These are phyloP conservation scores for Yarrowia hollandica DNA, from an alignment of 805 yeast genomes.

Conservation along the genomic window DNA sequence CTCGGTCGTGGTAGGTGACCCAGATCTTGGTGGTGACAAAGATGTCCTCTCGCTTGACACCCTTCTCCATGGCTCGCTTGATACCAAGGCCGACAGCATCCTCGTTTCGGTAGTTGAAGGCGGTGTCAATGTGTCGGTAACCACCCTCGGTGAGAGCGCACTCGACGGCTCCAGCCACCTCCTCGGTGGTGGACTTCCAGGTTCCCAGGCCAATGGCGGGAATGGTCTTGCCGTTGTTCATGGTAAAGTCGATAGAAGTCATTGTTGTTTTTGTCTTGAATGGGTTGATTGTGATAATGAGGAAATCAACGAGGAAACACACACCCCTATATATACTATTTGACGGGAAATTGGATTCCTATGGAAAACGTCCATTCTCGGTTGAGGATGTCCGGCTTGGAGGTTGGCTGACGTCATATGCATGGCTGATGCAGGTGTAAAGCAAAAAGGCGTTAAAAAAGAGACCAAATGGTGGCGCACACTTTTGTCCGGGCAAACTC, in stretches of 20 bases:
- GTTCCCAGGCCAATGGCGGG: conserved; percentile 67
- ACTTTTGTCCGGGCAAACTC: no score
- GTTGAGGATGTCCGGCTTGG: no score
- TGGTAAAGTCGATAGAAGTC: conserved; percentile 39
- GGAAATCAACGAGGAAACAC: not conserved
- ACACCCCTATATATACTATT: not conserved
- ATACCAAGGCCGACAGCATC: conserved; percentile 64
- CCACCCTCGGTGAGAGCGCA: conserved; percentile 9
- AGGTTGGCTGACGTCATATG: no score
- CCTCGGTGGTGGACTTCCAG: conserved; percentile 13
- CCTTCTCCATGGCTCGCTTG: conserved; percentile 45
- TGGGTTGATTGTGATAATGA: not conserved
- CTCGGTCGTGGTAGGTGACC: conserved; percentile 45
- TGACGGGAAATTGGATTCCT: no score
- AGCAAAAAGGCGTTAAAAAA: no score
- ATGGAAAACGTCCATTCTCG: no score
- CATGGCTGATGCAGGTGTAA: no score
- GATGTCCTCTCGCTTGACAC: conserved; percentile 50
- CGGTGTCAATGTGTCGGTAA: conserved; percentile 16
- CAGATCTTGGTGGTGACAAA: conserved; percentile 67
- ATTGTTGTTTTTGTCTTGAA: not conserved
- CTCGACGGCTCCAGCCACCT: conserved; percentile 3
- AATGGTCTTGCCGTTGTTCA: conserved; percentile 58
- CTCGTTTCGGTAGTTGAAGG: conserved; percentile 48
- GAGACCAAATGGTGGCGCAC: no score